Evolutionary conservation across 2,329 filamentous ascomycete genomes (phyloP).

Genomic region (Colletotrichum magnum): DNA sequence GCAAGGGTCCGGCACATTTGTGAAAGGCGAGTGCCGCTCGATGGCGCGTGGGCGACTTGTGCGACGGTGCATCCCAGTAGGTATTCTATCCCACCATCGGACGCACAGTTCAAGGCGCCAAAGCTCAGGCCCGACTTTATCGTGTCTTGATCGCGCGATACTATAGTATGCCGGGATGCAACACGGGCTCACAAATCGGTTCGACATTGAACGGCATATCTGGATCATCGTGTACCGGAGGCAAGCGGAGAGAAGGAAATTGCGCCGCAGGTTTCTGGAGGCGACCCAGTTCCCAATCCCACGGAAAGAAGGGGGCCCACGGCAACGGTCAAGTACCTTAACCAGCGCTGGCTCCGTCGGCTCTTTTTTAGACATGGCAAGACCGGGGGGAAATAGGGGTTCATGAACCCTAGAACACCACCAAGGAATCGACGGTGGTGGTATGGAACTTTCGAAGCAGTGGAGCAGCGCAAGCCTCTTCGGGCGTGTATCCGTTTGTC

Average conservation of each 20-base stretch:
- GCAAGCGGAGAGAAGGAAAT: slow-evolving; percentile 27
- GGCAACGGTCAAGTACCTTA: background rate
- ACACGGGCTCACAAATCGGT: background rate
- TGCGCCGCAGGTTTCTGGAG: slow-evolving; percentile 13
- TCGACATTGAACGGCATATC: background rate
- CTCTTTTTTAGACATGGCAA: slow-evolving; percentile 8
- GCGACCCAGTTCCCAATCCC: slow-evolving; percentile 15
- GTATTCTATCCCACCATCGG: slow-evolving; percentile 10
- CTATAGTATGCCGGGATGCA: slow-evolving; percentile 6
- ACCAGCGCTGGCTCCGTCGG: background rate
- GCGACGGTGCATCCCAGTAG: slow-evolving; percentile 24
- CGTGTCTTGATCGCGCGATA: slow-evolving; percentile 11
- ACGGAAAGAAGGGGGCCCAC: slow-evolving; percentile 31
- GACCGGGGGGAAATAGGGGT: slow-evolving; percentile 34
- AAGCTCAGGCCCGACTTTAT: slow-evolving; percentile 34
- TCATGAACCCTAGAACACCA: slow-evolving; percentile 26
- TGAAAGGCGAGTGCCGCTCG: slow-evolving; percentile 28
- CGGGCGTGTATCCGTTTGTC: slow-evolving; percentile 31
- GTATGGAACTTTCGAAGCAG: slow-evolving; percentile 39
- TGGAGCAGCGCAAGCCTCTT: slow-evolving; percentile 28
- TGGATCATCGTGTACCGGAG: background rate
- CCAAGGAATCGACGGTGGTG: slow-evolving; percentile 15
- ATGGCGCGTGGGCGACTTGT: slow-evolving; percentile 34
- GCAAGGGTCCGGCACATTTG: slow-evolving; percentile 32
- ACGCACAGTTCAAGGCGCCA: slow-evolving; percentile 25